Evolutionary conservation across 495 filamentous ascomycete species (phyloP).

Genomic region (Penicillium diatomitis): DNA sequence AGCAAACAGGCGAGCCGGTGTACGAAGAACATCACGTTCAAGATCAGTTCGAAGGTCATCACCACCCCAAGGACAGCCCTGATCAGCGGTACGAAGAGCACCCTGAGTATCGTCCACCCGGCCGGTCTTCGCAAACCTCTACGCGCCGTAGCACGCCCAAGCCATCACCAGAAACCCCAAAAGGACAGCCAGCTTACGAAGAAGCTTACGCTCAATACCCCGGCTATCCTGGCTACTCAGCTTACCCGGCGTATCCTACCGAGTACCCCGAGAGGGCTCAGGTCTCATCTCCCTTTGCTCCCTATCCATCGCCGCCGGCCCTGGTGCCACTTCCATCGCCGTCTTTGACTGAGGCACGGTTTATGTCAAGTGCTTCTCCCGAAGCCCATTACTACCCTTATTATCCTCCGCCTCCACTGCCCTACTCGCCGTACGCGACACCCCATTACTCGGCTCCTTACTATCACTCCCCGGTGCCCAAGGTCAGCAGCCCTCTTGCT

Average conservation of each 20-base stretch:
- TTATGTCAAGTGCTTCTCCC: constrained; percentile 19
- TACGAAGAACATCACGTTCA: constrained; percentile 9
- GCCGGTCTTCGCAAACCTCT: neutral
- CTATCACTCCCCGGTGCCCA: constrained; percentile 27
- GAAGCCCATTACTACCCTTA: constrained; percentile 8
- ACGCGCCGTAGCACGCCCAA: constrained; percentile 3
- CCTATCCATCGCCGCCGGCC: constrained; percentile 20
- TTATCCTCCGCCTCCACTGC: constrained; percentile 1
- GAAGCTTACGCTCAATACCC: constrained; percentile 7
- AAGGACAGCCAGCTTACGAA: constrained; percentile 5
- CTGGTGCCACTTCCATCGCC: constrained; percentile 25
- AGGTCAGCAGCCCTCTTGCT: constrained; percentile 32
- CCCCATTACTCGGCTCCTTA: constrained; percentile 12
- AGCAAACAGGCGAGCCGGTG: neutral
- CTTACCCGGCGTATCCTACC: constrained; percentile 5
- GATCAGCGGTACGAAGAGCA: neutral
- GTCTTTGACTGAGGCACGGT: constrained; percentile 20
- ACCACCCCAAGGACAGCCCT: too few species aligned
- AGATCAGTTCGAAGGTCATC: constrained; percentile 1
- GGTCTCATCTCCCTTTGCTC: constrained; percentile 7
- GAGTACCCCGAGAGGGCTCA: constrained; percentile 1
- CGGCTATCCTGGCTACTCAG: constrained; percentile 4
- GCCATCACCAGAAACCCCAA: constrained; percentile 1
- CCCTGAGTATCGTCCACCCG: neutral
- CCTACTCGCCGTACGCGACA: constrained; percentile 5